Evolutionary conservation across 164 flowering plant species (phyloP).

Genomic region (Piper betle): DNA sequence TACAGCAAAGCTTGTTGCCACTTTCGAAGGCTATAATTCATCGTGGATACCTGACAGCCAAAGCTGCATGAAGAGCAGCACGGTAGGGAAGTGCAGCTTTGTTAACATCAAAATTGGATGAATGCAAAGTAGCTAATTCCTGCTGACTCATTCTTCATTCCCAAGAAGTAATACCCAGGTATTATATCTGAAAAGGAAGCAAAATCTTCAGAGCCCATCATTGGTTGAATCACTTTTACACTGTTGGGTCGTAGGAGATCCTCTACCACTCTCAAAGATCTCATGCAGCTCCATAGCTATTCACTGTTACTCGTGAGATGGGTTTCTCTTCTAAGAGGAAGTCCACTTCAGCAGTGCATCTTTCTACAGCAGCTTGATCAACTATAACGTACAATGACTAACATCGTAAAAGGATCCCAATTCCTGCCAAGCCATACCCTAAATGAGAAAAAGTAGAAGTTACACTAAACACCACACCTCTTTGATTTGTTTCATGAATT

Average conservation of each 20-base stretch:
- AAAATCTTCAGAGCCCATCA: conserved; percentile 51
- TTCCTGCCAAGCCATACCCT: no score
- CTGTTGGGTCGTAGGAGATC: conserved; percentile 29
- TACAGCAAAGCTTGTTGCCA: no score
- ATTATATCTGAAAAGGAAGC: conserved; percentile 32
- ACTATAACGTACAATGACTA: conserved; percentile 25
- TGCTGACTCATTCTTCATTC: conserved; percentile 39
- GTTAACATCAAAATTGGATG: conserved; percentile 42
- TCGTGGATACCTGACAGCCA: conserved; percentile 38
- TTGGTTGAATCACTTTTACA: conserved; percentile 22
- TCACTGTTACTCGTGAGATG: conserved; percentile 28
- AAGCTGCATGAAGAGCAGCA: conserved; percentile 71
- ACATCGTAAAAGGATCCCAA: no score
- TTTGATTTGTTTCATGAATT: conserved; percentile 29
- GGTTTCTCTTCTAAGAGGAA: conserved; percentile 17
- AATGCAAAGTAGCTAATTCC: conserved; percentile 21
- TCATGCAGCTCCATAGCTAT: conserved; percentile 26
- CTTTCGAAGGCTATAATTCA: conserved; percentile 9
- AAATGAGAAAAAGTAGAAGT: neutral
- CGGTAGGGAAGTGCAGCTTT: conserved; percentile 62
- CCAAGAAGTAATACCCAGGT: conserved; percentile 36
- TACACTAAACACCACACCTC: conserved; percentile 20
- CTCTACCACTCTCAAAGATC: conserved; percentile 24
- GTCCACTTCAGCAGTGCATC: conserved; percentile 39
- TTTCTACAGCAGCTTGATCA: conserved; percentile 46